A percentile compares a stretch with the other conserved stretches of the same genome.
Conservation (phyloP, 306 rosid genomes). For the Hylodesmum podocarpum region DNA sequence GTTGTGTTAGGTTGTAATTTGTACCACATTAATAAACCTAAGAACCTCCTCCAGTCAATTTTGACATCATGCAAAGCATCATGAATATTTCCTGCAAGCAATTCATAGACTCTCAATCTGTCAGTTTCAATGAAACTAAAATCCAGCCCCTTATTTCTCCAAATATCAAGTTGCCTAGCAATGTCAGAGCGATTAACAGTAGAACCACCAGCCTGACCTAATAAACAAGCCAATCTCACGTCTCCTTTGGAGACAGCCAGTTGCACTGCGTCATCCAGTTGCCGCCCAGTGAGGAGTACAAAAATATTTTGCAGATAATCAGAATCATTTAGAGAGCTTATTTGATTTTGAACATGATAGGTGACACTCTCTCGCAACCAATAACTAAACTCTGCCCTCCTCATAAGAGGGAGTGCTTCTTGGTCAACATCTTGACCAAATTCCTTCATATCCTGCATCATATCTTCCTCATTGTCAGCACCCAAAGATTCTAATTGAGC, state of each 20-base stretch:
- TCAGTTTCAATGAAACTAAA: conserved; percentile 83
- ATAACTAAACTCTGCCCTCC: conserved; percentile 95
- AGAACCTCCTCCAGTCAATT: conserved; percentile 94
- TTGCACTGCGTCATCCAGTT: conserved; percentile 83
- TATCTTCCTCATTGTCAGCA: conserved; percentile 85
- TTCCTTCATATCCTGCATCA: conserved; percentile 85
- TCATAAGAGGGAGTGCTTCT: conserved; percentile 83
- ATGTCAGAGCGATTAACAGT: conserved; percentile 73
- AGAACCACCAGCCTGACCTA: conserved; percentile 96
- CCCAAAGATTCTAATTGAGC: conserved; percentile 52
- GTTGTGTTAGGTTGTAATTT: conserved; percentile 71
- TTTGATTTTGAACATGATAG: conserved; percentile 72
- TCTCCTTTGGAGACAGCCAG: conserved; percentile 84
- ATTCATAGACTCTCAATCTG: conserved; percentile 77
- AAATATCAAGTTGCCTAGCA: conserved; percentile 74
- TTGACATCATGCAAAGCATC: conserved; percentile 58
- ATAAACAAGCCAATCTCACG: conserved; percentile 88
- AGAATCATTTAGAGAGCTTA: conserved; percentile 70
- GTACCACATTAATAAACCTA: conserved; percentile 93
- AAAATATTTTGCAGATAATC: conserved; percentile 71
- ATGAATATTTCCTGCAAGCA: conserved; percentile 80
- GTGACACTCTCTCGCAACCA: conserved; percentile 96
- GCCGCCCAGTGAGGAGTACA: conserved; percentile 79
- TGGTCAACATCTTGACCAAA: conserved; percentile 60
- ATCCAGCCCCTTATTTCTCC: conserved; percentile 89